Evolutionary conservation across 2,329 filamentous ascomycete genomes (phyloP), one percentile per base, ranked within the genome.

Genomic region (Pseudocercospora cruenta): DNA sequence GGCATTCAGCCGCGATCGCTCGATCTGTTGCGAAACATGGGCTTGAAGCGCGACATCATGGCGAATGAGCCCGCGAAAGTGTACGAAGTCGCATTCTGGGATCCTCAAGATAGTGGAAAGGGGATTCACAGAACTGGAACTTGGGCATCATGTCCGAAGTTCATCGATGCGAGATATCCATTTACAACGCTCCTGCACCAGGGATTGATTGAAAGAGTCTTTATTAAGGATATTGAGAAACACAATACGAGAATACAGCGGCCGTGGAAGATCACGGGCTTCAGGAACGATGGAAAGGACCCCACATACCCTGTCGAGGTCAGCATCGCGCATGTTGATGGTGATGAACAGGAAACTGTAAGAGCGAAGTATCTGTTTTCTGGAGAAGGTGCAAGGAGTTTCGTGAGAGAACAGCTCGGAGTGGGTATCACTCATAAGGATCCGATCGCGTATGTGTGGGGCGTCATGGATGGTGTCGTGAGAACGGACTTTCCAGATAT

Each of bases 1-100:
- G 93, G 93, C 68, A 96, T 97, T 65, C 93, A 97, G 81, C 93
- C 93, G 43, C 89, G 94, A 45, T 96, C 93, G 0, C 84, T 96
- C 24, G 93, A 97, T 73, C 86, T 97, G 16, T 84, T 97, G 57
- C 88, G 91, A 60, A 97, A 96, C 76, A 92, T 97, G 90, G 93
- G 92, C 0, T 82, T 97, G 64, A 96, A 97, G 82, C 87, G 91
- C 53, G 88, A 88, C 63, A 91, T 97, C 75, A 96, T 97, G 93
- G 90, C 89, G 21, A 85, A 94, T 75, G 88, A 93, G 69, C 94
- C 94, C 6, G 93, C 93, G 1, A 92, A 92, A 74, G 92, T 97
- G 26, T 97, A 86, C 75, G 87, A 89, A 73, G 87, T 89, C 33
- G 86, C 87, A 5, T 89, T 89, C 75, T 90, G 87, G 87, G 86